A percentile compares a stretch with the other conserved stretches of the same genome.
These are phyloP conservation scores for Nothophytophthora sp. DNA, from an alignment of 352 stramenopile genomes.

Conservation along the genomic window DNA sequence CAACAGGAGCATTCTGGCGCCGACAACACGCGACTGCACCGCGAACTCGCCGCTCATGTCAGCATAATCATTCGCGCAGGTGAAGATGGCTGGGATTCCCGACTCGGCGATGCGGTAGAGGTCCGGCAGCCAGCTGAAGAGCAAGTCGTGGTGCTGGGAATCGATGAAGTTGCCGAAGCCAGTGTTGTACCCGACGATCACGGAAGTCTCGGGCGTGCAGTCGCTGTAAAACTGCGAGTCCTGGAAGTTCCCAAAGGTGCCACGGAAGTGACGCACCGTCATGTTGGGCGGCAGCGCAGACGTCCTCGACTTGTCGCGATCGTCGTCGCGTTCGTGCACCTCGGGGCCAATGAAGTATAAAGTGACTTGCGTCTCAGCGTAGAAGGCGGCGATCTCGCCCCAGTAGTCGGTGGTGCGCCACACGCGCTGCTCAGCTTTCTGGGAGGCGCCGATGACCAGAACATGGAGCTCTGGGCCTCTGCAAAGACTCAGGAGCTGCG, in stretches of 20 bases:
- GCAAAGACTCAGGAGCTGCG: slow-evolving; percentile 33
- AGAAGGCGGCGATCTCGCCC: slow-evolving; percentile 49
- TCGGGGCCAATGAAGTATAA: slow-evolving; percentile 74
- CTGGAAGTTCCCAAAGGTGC: slow-evolving; percentile 58
- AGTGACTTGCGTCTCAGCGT: slow-evolving; percentile 30
- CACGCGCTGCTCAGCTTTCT: slow-evolving; percentile 74
- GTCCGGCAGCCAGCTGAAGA: slow-evolving; percentile 78
- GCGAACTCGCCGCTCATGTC: slow-evolving; percentile 83
- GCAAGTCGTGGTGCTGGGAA: slow-evolving; percentile 38
- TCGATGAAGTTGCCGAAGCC: slow-evolving; percentile 84
- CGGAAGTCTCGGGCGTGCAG: slow-evolving; percentile 39
- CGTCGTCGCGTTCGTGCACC: slow-evolving; percentile 19
- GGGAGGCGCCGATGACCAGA: slow-evolving; percentile 58
- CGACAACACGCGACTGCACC: slow-evolving; percentile 60
- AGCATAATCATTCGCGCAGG: slow-evolving; percentile 77
- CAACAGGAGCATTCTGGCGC: slow-evolving; percentile 58
- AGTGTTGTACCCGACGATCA: slow-evolving; percentile 76
- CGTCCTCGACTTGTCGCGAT: slow-evolving; percentile 6
- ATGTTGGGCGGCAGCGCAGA: slow-evolving; percentile 22
- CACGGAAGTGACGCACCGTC: slow-evolving; percentile 34
- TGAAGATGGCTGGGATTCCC: slow-evolving; percentile 62
- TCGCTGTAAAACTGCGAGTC: slow-evolving; percentile 24
- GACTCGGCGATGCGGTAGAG: slow-evolving; percentile 56
- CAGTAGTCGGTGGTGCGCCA: slow-evolving; percentile 73
- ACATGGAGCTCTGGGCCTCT: slow-evolving; percentile 26